Evolutionary conservation across 495 filamentous ascomycete species (phyloP).

Genomic region (Bombardia bombarda): DNA sequence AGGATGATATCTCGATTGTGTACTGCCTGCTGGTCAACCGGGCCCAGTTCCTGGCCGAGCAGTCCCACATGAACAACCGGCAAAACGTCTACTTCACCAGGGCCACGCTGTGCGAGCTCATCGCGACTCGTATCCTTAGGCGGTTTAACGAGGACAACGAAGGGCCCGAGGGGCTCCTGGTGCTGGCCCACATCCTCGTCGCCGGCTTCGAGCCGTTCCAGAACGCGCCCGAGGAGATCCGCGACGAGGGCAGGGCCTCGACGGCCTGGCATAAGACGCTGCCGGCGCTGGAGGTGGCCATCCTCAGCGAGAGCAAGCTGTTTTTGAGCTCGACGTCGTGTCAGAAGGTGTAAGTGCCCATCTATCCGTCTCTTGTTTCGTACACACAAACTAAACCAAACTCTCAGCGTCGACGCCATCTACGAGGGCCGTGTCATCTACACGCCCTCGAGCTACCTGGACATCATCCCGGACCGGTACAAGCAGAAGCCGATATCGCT

Average conservation of each 20-base stretch:
- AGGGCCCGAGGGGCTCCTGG: conserved; percentile 49
- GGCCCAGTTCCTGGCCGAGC: conserved; percentile 59
- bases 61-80: conserved; percentile 55
- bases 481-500: conserved; percentile 64
- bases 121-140: conserved; percentile 57
- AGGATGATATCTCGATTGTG: conserved; percentile 56
- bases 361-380: too few species aligned
- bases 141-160: conserved; percentile 61
- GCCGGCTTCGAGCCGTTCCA: conserved; percentile 68
- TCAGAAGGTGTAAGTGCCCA: conserved; percentile 48
- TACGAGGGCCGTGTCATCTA: conserved; percentile 61
- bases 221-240: conserved; percentile 52
- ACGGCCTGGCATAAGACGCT: conserved; percentile 50
- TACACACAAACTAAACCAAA: too few species aligned
- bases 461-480: conserved; percentile 66
- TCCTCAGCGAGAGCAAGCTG: conserved; percentile 57
- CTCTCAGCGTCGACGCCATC: conserved; percentile 58
- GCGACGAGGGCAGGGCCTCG: conserved; percentile 37
- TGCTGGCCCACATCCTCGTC: conserved; percentile 62
- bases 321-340: conserved; percentile 62
- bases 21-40: conserved; percentile 70
- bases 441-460: conserved; percentile 60
- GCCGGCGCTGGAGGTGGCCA: conserved; percentile 62
- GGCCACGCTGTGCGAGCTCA: conserved; percentile 59
- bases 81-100: conserved; percentile 62